Evolutionary conservation across 306 rosid genomes (phyloP), one percentile per base, ranked within the genome.

Genomic region (Acacia crassicarpa): DNA sequence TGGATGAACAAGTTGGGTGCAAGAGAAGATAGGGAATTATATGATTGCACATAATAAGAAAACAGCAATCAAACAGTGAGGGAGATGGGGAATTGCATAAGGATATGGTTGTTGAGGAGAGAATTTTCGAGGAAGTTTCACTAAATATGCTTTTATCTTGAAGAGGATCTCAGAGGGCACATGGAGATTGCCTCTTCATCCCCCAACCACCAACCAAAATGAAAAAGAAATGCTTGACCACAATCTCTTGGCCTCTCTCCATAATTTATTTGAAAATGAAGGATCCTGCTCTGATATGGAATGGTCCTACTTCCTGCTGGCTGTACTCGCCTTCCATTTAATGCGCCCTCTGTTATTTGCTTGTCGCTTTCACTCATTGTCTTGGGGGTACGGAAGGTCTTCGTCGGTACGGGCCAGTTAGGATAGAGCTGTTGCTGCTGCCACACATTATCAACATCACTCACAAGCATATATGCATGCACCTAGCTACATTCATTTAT

Each of bases 181-280:
- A 84, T 92, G 97, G 93, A 88, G 85, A 75, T 85, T 87, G 97
- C 90, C 91, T 75, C 92, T 87, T 83, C 88, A 78, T 84, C 74
- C n/a, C 82, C 89, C 85, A 87, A 89, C 93, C 86, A 84, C 78
- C 81, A 58, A 69, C 89, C 53, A 78, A 7, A 72, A 76, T 67
- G 49, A 48, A 45, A 67, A 81, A 48, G 49, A 67, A 81, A 85
- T 82, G 81, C 85, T 87, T 79, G 83, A n/a, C 73, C 67, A 22
- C 65, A 54, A 72, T 77, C 63, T 66, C 74, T 67, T 16, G 4
- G 20, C 76, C 61, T 72, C 59, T 33, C 46, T 32, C 56, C 63
- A 13, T 76, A 71, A 63, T 59, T 66, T 71, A 67, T 76, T 65
- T 77, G 69, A 72, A 51, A 48, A 82, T 68, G 78, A 77, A 43